phyloP scores from a whole-genome alignment of 2,329 filamentous ascomycete species.

The Epichloe brachyelytri region DNA sequence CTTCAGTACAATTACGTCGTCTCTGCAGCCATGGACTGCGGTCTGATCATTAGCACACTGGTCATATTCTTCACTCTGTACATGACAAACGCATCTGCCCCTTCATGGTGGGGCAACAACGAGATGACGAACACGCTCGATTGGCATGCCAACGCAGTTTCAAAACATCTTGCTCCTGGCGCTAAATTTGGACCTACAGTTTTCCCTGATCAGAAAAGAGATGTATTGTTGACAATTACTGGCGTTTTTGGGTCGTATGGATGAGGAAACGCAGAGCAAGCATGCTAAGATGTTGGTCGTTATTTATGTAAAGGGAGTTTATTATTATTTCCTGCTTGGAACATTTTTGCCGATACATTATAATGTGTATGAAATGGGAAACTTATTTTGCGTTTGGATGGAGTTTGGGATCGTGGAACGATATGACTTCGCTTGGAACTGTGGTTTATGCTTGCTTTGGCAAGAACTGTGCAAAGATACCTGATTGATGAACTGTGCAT shows the following conservation, averaged over 20 bases:
- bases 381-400: constrained; percentile 4
- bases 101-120: constrained; percentile 51
- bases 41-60: constrained; percentile 52
- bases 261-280: background rate
- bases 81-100: constrained; percentile 40
- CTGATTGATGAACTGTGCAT: constrained; percentile 6
- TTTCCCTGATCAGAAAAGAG: constrained; percentile 4
- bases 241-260: constrained; percentile 1
- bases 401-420: constrained; percentile 7
- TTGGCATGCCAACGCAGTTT: constrained; percentile 28
- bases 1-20: constrained; percentile 66
- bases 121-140: constrained; percentile 35
- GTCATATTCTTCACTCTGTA: constrained; percentile 58
- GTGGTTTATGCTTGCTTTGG: background rate
- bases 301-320: background rate
- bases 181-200: constrained; percentile 38
- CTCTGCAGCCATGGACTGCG: constrained; percentile 57
- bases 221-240: background rate
- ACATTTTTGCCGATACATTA: constrained; percentile 1
- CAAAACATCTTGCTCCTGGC: constrained; percentile 26
- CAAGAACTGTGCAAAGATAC: constrained; percentile 4
- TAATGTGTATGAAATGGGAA: background rate
- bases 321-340: background rate
- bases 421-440: background rate
- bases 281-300: background rate